Evolutionary conservation across 1,284 basidiomycete species (phyloP), one percentile per base, ranked within the genome.

Genomic region (Ustilago hordei): DNA sequence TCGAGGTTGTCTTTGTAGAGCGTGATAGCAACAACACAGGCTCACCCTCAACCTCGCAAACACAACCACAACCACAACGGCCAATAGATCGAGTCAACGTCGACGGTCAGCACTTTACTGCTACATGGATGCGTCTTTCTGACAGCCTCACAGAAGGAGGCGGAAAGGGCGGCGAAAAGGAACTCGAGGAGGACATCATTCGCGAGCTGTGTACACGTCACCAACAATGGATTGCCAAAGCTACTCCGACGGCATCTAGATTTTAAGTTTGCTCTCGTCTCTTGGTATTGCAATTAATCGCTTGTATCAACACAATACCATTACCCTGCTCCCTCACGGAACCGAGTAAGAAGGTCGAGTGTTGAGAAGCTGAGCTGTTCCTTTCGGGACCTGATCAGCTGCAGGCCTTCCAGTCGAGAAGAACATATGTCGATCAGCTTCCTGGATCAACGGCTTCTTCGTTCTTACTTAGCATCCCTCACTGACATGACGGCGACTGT

Each of bases 141-240:
- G 28, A 52, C 34, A 7, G 7, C 2, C 11, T 43, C 36, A 47
- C n/a, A 13, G 55, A 62, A 19, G 66, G 70, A 6, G 69, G 82
- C 2, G 83, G 81, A 15, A 82, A 82, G 57, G 83, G 84, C 8
- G 86, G 85, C 13, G 81, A 81, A 56, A 70, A 71, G 39, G 86
- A 98, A 88, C 96, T 98, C 58, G 96, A 99, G 86, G 93, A 96
- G 85, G 91, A 95, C 67, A 98, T 99, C 72, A 89, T 98, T 1
- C 86, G 83, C 1, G 92, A 93, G 84, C 88, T 98, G 59, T 90
- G 93, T 5, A 87, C 86, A 73, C 89, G 93, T 78, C 96, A 99
- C 86, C 87, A 88, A 11, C 86, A 83, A 43, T 98, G 95, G 94
- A 88, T 90, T 19, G 56, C 62, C n/a, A 65, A 68, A 43, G 48